Evolutionary conservation across 345 rosid species (phyloP), one percentile per base, ranked within the genome.

Genomic region (Orychophragmus violaceus): DNA sequence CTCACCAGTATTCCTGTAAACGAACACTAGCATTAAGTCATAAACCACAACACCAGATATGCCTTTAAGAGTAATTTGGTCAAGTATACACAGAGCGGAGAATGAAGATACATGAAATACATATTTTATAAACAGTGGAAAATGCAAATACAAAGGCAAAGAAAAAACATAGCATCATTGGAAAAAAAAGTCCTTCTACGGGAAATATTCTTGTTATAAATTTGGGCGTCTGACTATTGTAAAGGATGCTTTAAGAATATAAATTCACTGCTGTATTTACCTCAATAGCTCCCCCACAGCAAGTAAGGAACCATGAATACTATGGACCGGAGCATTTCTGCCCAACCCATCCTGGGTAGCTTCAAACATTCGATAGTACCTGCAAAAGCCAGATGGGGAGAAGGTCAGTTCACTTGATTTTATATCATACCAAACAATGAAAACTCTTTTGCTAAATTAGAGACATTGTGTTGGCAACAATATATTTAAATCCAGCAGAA

Each of bases 321-420:
- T 90, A 76, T 94, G 95, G 55, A 90, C 80, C 55, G 99, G 91
- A 74, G 99, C 95, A 84, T 94, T 88, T 80, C 74, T 87, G 19
- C 89, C 92, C 80, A 94, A 80, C 32, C 99, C 99, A 82, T 87
- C 99, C 76, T 94, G 99, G 10, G 99, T 94, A 72, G 96, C 96
- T 84, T 90, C 96, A 87, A 94, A 94, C 97, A 94, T 90, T 39
- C 89, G 86, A 80, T 94, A 90, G 66, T 90, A 94, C 99, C 99
- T 94, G 69, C 57, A 50, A 73, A 62, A 72, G 28, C 71, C 64
- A 65, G 50, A 67, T 55, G 29, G 65, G 41, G 30, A 41, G 22
- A 75, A 64, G 39, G 3, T 51, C 14, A 44, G 35, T 46, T 42
- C 68, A 32, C 24, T 16, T 50, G 48, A 54, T 19, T 49, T 23